These are phyloP conservation scores for Glycine tomentella DNA, from an alignment of 306 rosid genomes.

Conservation along the genomic window DNA sequence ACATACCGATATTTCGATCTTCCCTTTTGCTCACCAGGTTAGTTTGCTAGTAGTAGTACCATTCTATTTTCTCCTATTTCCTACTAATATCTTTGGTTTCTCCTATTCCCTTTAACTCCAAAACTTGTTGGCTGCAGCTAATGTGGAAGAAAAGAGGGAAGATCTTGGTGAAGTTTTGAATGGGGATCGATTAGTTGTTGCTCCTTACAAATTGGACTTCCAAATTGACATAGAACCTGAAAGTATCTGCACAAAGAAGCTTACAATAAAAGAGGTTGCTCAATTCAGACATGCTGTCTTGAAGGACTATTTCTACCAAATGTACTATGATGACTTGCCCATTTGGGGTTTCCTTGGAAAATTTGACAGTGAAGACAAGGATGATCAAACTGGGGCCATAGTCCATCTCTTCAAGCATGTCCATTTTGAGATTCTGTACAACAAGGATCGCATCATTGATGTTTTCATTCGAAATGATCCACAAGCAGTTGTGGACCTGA, in stretches of 20 bases:
- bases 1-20: slow-evolving; percentile 63
- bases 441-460: slow-evolving; percentile 56
- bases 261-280: slow-evolving; percentile 53
- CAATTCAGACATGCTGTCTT: slow-evolving; percentile 55
- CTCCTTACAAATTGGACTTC: slow-evolving; percentile 57
- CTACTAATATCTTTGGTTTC: neutral
- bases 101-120: neutral
- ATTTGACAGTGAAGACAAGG: slow-evolving; percentile 52
- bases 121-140: slow-evolving; percentile 47
- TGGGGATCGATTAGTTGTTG: slow-evolving; percentile 59
- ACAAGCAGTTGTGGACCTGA: slow-evolving; percentile 49
- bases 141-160: slow-evolving; percentile 60
- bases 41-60: slow-evolving; percentile 19
- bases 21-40: slow-evolving; percentile 65
- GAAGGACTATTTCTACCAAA: slow-evolving; percentile 60
- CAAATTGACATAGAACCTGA: slow-evolving; percentile 48
- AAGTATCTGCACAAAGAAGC: slow-evolving; percentile 49
- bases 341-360: slow-evolving; percentile 66
- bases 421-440: slow-evolving; percentile 56
- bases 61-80: slow-evolving; percentile 1
- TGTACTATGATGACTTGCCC: slow-evolving; percentile 66
- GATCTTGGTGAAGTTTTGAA: slow-evolving; percentile 65
- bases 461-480: slow-evolving; percentile 51
- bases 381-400: slow-evolving; percentile 41
- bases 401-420: slow-evolving; percentile 52